These are phyloP conservation scores for Emmonsia crescens DNA, from an alignment of 2,329 filamentous ascomycete species.

Conservation along the genomic window DNA sequence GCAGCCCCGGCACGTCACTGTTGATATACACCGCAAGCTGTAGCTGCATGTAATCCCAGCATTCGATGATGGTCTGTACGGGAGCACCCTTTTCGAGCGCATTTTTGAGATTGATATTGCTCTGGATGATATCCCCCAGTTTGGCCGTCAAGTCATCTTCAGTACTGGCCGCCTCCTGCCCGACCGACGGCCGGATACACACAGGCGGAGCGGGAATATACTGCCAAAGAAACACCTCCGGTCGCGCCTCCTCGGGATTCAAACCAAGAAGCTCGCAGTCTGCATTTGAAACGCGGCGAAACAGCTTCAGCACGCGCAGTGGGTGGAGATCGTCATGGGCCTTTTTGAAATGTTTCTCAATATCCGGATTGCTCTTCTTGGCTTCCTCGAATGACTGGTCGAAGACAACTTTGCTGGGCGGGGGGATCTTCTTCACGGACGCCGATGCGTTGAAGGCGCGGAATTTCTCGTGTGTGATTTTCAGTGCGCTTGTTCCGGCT, in stretches of 20 bases:
- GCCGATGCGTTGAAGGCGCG: slow-evolving; percentile 79
- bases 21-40: slow-evolving; percentile 98
- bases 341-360: slow-evolving; percentile 84
- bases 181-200: slow-evolving; percentile 86
- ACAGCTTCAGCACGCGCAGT: slow-evolving; percentile 75
- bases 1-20: slow-evolving; percentile 86
- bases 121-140: slow-evolving; percentile 89
- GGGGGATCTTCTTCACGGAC: slow-evolving; percentile 70
- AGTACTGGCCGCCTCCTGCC: slow-evolving; percentile 83
- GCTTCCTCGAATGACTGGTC: slow-evolving; percentile 76
- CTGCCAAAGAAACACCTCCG: slow-evolving; percentile 97
- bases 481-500: slow-evolving; percentile 67
- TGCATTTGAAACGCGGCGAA: slow-evolving; percentile 70
- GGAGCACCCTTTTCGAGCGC: slow-evolving; percentile 74
- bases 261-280: slow-evolving; percentile 90
- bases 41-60: slow-evolving; percentile 93
- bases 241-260: slow-evolving; percentile 72
- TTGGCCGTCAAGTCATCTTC: slow-evolving; percentile 97
- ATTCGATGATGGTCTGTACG: slow-evolving; percentile 85
- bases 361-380: slow-evolving; percentile 63
- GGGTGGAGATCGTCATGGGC: slow-evolving; percentile 93
- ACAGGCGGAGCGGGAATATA: slow-evolving; percentile 89
- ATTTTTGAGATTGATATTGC: slow-evolving; percentile 75
- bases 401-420: slow-evolving; percentile 70
- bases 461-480: slow-evolving; percentile 90